phyloP scores from a whole-genome alignment of 768 basidiomycete genomes.

The Agaricus bisporus region DNA sequence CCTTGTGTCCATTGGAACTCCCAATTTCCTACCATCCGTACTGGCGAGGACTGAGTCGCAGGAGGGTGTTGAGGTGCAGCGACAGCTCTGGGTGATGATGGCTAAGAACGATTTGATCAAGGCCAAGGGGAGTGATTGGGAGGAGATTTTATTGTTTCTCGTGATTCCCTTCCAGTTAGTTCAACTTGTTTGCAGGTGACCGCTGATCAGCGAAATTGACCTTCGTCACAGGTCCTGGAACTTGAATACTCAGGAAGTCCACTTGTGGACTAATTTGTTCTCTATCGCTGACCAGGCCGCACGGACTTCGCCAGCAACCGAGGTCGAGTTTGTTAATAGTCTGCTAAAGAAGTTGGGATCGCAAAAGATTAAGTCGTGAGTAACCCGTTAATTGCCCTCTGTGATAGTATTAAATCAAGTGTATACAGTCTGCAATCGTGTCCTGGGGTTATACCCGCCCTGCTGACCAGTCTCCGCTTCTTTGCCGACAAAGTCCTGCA shows the following conservation, averaged over 20 bases:
- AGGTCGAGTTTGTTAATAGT: not conserved
- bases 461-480: constrained; percentile 1
- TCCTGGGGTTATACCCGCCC: not conserved
- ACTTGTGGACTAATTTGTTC: not conserved
- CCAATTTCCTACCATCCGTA: constrained; percentile 31
- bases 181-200: not conserved
- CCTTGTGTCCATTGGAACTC: constrained; percentile 36
- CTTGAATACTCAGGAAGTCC: constrained; percentile 33
- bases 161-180: constrained; percentile 42
- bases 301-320: not conserved
- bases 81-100: constrained; percentile 43
- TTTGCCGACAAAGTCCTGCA: not conserved
- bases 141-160: constrained; percentile 38
- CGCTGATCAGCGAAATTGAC: not conserved
- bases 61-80: constrained; percentile 26
- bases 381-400: not conserved
- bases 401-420: not conserved
- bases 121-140: constrained; percentile 26
- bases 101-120: constrained; percentile 24
- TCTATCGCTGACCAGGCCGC: not conserved
- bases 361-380: not conserved
- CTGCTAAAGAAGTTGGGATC: not conserved
- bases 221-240: constrained; percentile 23
- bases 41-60: constrained; percentile 21
- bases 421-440: not conserved